Base-by-base conservation (phyloP, 2,329 filamentous ascomycete genomes). In the Tricladium varicosporioides region DNA sequence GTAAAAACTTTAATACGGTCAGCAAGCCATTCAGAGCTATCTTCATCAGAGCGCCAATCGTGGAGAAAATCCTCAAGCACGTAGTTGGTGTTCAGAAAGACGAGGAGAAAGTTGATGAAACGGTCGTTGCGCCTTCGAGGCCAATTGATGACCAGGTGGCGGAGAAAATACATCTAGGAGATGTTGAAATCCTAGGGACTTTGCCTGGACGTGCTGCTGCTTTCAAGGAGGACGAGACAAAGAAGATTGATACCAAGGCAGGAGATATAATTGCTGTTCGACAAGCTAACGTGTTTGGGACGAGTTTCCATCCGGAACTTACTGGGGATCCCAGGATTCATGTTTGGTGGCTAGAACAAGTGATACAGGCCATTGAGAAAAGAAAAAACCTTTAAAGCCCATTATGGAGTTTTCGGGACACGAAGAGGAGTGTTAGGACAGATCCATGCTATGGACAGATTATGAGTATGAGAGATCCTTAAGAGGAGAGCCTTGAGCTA, bases 281-380 rank as follows among this genome's bases (percentile, higher is more conserved):
- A 62, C 92, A 97, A 74, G 91, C 88, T 0, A 97, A 97, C 72
- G 88, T 96, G 0, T 88, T 97, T 66, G 94, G 92, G 3, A 97
- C 89, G 2, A 97, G 92, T 68, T 99, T 97, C 70, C 94, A 97
- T 67, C 94, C 94, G 0, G 94, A 99, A 73, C 73, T 99, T 72
- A 97, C 93, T 0, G 83, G 85, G 7, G 94, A 99, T 75, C 78
- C 86, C 56, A 82, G 94, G 55, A 95, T 97, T 68, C 94, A 99
- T 73, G 80, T 84, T 4, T 97, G 94, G 94, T 99, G 94, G 94
- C 69, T 99, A 70, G 76, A 81, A 65, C 84, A 93, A 73, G 88
- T 91, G 32, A 67, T 80, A 50, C 69, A 76, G 47, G 75, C 60
- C 44, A 57, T 70, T 18, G 54, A 65, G 13, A 36, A 32, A 36